Percentiles rank a stretch among this genome's conserved stretches.
These are phyloP conservation scores for Oryza glaberrima DNA, from an alignment of 176 grass and related monocot species.

Conservation along the genomic window DNA sequence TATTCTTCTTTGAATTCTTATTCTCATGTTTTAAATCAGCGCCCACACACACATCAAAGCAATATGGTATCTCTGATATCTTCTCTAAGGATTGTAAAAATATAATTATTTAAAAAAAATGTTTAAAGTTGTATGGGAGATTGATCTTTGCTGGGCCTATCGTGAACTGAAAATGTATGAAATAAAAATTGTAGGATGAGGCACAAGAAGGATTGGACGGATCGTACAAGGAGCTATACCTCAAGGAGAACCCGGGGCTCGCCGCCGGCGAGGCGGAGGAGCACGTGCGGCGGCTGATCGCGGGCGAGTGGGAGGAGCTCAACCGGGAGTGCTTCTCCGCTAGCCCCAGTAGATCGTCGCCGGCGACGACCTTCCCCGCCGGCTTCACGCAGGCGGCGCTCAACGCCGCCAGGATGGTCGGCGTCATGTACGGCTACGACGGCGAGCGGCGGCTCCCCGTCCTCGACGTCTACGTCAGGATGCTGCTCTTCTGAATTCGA, in stretches of 20 bases:
- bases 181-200: constrained; percentile 54
- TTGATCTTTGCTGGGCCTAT: background rate
- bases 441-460: constrained; percentile 29
- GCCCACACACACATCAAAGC: no score
- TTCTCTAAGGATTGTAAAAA: no score
- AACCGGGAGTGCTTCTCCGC: constrained; percentile 54
- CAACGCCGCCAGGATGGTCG: constrained; percentile 59
- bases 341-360: background rate
- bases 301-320: constrained; percentile 60
- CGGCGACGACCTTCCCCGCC: background rate
- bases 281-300: constrained; percentile 50
- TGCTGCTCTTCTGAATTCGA: constrained; percentile 26
- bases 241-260: constrained; percentile 57
- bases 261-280: background rate
- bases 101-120: no score
- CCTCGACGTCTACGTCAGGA: constrained; percentile 54
- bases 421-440: constrained; percentile 66
- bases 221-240: constrained; percentile 56
- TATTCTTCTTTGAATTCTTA: no score
- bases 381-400: constrained; percentile 19
- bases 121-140: no score
- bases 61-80: no score
- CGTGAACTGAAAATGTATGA: background rate
- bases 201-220: constrained; percentile 65
- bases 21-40: no score